These are phyloP conservation scores for Moesziomyces parantarcticus DNA, from an alignment of 1,284 basidiomycete genomes.

Conservation along the genomic window DNA sequence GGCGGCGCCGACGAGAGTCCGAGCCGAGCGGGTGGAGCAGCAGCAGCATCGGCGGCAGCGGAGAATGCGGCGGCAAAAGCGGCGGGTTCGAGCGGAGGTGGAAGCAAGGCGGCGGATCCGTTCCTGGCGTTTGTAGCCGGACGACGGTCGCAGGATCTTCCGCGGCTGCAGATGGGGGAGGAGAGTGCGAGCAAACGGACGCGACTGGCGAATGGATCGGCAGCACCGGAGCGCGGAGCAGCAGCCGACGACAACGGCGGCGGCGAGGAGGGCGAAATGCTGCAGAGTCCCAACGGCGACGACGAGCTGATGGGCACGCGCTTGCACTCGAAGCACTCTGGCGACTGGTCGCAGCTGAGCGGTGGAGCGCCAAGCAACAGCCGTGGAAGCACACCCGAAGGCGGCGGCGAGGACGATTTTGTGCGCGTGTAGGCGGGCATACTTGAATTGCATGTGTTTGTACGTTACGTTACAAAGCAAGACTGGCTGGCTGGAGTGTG, in stretches of 20 bases:
- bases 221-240: conserved; percentile 8
- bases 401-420: conserved; percentile 33
- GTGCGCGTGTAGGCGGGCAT: conserved; percentile 22
- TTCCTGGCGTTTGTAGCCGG: conserved; percentile 58
- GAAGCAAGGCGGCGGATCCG: conserved; percentile 38
- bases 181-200: conserved; percentile 17
- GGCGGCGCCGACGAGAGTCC: conserved; percentile 21
- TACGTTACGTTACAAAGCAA: too few relatives aligned
- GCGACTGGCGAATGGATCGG: conserved; percentile 20
- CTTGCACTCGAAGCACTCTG: conserved; percentile 25
- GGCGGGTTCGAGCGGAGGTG: background rate
- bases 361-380: background rate
- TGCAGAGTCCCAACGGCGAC: conserved; percentile 20
- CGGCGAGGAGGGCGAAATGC: conserved; percentile 12
- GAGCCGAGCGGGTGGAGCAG: conserved; percentile 6
- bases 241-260: background rate
- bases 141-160: conserved; percentile 34
- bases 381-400: background rate
- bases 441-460: too few relatives aligned
- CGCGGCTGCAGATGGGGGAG: conserved; percentile 12
- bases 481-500: too few relatives aligned
- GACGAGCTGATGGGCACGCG: conserved; percentile 29
- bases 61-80: too few relatives aligned
- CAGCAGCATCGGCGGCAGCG: background rate
- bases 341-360: conserved; percentile 44